Evolutionary conservation across 2,329 filamentous ascomycete species (phyloP).

Genomic region (Zasmidium citrigriseum): DNA sequence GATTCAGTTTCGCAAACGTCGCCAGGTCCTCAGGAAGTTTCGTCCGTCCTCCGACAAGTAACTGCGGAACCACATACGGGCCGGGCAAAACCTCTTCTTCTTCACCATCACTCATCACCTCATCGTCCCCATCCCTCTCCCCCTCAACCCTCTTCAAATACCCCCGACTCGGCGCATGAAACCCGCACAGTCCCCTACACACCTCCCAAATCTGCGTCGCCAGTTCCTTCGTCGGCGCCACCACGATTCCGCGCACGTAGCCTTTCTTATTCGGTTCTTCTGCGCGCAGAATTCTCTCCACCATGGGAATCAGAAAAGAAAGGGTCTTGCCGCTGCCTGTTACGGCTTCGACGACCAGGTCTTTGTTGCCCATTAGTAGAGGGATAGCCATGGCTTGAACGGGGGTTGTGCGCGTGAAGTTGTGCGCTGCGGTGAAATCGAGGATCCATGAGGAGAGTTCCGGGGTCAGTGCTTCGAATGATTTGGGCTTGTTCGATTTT

Average conservation of each 20-base stretch:
- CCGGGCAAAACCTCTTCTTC: slow-evolving; percentile 47
- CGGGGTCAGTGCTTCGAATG: slow-evolving; percentile 71
- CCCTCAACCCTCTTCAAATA: slow-evolving; percentile 55
- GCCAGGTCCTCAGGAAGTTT: slow-evolving; percentile 83
- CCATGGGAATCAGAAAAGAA: slow-evolving; percentile 78
- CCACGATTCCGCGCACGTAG: slow-evolving; percentile 85
- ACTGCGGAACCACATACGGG: slow-evolving; percentile 72
- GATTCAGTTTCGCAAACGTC: slow-evolving; percentile 77
- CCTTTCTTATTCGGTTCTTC: slow-evolving; percentile 85
- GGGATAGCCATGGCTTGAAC: slow-evolving; percentile 93
- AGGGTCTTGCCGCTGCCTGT: slow-evolving; percentile 91
- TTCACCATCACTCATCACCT: slow-evolving; percentile 38
- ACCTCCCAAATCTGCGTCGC: slow-evolving; percentile 88
- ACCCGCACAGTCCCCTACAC: slow-evolving; percentile 72
- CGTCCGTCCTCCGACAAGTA: slow-evolving; percentile 82
- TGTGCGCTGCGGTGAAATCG: slow-evolving; percentile 80
- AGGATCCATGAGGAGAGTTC: slow-evolving; percentile 79
- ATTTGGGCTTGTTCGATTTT: slow-evolving; percentile 45
- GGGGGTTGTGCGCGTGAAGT: slow-evolving; percentile 84
- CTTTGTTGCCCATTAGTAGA: slow-evolving; percentile 84
- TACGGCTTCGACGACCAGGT: slow-evolving; percentile 88
- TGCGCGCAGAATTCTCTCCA: slow-evolving; percentile 77
- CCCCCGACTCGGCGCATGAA: slow-evolving; percentile 78
- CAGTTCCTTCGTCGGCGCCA: slow-evolving; percentile 89
- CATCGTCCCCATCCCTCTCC: slow-evolving; percentile 37